These are phyloP conservation scores for Phytopythium ostracodes DNA, from an alignment of 352 stramenopile species.

Conservation along the genomic window DNA sequence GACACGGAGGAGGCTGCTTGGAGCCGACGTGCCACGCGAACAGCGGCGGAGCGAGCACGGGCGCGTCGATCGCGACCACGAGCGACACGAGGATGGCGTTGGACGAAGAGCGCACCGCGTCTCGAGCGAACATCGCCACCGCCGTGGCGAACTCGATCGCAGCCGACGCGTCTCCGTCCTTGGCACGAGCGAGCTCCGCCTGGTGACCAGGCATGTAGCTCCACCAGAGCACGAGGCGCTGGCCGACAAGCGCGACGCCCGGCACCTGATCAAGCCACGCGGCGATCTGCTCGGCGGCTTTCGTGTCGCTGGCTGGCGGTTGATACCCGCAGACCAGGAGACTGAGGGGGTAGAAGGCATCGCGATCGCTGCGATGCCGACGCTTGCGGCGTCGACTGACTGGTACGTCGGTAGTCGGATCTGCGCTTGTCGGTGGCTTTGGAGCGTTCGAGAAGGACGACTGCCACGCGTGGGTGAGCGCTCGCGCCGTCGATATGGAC, in stretches of 20 bases:
- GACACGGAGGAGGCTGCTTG: slow-evolving; percentile 28
- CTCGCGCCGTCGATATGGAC: slow-evolving; percentile 56
- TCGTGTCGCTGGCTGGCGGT: slow-evolving; percentile 16
- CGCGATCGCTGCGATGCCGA: slow-evolving; percentile 2
- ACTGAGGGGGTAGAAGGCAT: slow-evolving; percentile 37
- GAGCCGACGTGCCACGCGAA: slow-evolving; percentile 68
- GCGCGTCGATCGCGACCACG: slow-evolving; percentile 53
- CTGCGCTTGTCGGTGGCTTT: background rate
- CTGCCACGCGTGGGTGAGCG: slow-evolving; percentile 21
- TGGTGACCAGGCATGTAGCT: slow-evolving; percentile 28
- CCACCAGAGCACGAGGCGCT: slow-evolving; percentile 50
- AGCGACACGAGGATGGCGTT: slow-evolving; percentile 62
- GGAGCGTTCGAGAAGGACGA: background rate
- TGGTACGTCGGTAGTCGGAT: background rate
- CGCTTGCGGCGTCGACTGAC: background rate
- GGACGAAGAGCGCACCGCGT: slow-evolving; percentile 44
- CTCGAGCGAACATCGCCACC: slow-evolving; percentile 49
- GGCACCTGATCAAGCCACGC: slow-evolving; percentile 36
- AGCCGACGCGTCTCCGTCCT: background rate
- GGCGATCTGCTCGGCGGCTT: background rate
- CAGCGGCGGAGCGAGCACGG: slow-evolving; percentile 43
- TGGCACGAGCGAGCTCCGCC: background rate
- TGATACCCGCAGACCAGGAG: slow-evolving; percentile 54
- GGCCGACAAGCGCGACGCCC: slow-evolving; percentile 35
- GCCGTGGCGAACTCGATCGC: slow-evolving; percentile 40